A percentile compares a stretch with the other conserved stretches of the same genome.
Evolutionary conservation across 192 early-diverging fungal genomes (phyloP).

Genomic region (Gonapodya sp.): DNA sequence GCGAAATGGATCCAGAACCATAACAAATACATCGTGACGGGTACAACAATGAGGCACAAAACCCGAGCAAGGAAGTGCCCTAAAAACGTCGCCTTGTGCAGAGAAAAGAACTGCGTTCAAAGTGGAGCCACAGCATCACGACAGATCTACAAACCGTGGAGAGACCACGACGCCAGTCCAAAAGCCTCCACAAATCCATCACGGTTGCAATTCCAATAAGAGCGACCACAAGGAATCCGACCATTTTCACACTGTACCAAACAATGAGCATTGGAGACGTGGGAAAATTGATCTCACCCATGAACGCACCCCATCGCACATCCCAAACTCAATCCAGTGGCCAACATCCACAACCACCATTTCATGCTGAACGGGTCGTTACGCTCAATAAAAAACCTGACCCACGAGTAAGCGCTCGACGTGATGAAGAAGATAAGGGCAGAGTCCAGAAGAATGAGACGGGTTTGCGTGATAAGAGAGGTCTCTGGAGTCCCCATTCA

Average conservation of each 20-base stretch:
- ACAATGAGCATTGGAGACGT: not conserved
- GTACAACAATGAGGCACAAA: conserved; percentile 72
- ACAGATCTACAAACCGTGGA: conserved; percentile 30
- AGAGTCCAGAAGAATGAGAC: conserved; percentile 87
- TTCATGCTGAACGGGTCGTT: conserved; percentile 52
- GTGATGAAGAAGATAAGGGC: conserved; percentile 90
- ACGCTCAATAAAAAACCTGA: conserved; percentile 73
- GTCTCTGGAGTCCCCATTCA: conserved; percentile 54
- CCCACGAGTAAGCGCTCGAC: conserved; percentile 71
- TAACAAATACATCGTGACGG: conserved; percentile 63
- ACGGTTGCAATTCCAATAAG: conserved; percentile 77
- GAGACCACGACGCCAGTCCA: conserved; percentile 72
- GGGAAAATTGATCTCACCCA: not conserved
- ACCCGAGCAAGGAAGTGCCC: conserved; percentile 80
- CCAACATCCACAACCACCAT: conserved; percentile 83
- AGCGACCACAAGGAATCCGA: conserved; percentile 78
- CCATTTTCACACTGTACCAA: conserved; percentile 77
- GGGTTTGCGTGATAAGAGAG: conserved; percentile 76
- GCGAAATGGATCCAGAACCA: conserved; percentile 93
- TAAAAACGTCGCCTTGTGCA: conserved; percentile 52
- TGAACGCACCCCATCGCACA: conserved; percentile 45
- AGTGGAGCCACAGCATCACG: not conserved
- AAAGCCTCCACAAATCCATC: conserved; percentile 82
- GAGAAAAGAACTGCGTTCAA: not conserved
- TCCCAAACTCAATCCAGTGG: conserved; percentile 74